Evolutionary conservation across 306 rosid species (phyloP).

Genomic region (Cucurbita moschata): DNA sequence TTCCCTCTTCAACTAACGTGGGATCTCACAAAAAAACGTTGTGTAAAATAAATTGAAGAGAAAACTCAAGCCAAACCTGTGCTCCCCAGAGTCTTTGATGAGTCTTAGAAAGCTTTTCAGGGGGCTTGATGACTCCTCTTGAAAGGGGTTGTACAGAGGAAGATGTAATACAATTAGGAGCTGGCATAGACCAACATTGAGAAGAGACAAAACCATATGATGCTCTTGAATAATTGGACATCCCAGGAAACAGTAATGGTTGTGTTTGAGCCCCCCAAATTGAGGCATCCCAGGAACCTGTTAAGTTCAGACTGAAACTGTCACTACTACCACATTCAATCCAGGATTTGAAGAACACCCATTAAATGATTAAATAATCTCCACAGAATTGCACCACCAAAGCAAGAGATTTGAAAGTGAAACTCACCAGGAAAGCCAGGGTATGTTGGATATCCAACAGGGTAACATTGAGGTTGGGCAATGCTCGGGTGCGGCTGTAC

Average conservation of each 20-base stretch:
- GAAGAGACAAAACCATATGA: conserved; percentile 16
- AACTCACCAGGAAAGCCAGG: conserved; percentile 33
- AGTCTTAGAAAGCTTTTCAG: conserved; percentile 25
- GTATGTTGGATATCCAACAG: conserved; percentile 21
- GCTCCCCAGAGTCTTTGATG: conserved; percentile 46
- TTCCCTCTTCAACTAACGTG: too few species aligned
- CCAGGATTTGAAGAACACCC: not conserved
- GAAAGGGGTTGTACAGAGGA: conserved; percentile 3
- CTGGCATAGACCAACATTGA: not conserved
- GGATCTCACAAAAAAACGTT: not conserved
- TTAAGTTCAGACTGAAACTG: conserved; percentile 3
- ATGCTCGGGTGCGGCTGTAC: conserved; percentile 8
- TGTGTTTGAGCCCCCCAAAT: conserved; percentile 33
- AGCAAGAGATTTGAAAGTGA: not conserved
- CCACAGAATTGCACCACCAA: not conserved
- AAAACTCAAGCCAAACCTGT: conserved; percentile 18
- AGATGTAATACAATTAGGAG: not conserved
- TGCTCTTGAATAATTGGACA: conserved; percentile 18
- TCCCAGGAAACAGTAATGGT: conserved; percentile 21
- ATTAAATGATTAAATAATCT: not conserved
- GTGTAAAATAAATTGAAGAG: not conserved
- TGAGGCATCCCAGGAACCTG: conserved; percentile 40
- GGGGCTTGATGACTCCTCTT: conserved; percentile 22
- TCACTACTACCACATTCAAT: not conserved
- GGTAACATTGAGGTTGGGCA: conserved; percentile 13